Evolutionary conservation across 352 stramenopile genomes (phyloP).

Genomic region (Globisporangium rhizosaccharum): DNA sequence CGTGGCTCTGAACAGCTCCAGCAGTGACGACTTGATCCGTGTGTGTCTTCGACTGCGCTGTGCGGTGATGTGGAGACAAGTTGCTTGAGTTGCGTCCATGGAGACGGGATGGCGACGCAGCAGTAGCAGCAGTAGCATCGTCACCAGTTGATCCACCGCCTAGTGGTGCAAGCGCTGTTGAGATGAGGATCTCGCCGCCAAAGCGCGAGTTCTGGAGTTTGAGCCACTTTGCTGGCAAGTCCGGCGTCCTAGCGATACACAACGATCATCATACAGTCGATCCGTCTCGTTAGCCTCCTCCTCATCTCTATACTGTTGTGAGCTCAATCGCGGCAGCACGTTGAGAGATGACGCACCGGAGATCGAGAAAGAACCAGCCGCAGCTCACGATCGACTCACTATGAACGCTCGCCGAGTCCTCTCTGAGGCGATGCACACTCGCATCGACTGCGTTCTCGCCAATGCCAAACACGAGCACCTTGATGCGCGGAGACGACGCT

Average conservation of each 20-base stretch:
- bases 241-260: constrained; percentile 40
- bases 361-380: constrained; percentile 79
- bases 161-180: constrained; percentile 13
- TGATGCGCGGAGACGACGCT: constrained; percentile 54
- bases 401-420: constrained; percentile 16
- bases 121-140: background rate
- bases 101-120: background rate
- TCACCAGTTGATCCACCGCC: too few relatives aligned
- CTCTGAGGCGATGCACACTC: constrained; percentile 6
- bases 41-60: background rate
- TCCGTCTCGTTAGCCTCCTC: too few relatives aligned
- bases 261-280: background rate
- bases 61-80: background rate
- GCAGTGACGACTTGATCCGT: too few relatives aligned
- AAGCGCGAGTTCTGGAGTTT: constrained; percentile 71
- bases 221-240: constrained; percentile 59
- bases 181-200: constrained; percentile 62
- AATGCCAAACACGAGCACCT: constrained; percentile 69
- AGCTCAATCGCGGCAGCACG: background rate
- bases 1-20: background rate
- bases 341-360: constrained; percentile 31
- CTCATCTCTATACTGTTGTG: too few relatives aligned
- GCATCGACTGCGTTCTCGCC: constrained; percentile 17
- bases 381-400: constrained; percentile 49
- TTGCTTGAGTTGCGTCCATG: background rate